A percentile compares a stretch with the other conserved stretches of the same genome.
Conservation (phyloP, 148 eudicot species). For the Vaccinium macrocarpon region DNA sequence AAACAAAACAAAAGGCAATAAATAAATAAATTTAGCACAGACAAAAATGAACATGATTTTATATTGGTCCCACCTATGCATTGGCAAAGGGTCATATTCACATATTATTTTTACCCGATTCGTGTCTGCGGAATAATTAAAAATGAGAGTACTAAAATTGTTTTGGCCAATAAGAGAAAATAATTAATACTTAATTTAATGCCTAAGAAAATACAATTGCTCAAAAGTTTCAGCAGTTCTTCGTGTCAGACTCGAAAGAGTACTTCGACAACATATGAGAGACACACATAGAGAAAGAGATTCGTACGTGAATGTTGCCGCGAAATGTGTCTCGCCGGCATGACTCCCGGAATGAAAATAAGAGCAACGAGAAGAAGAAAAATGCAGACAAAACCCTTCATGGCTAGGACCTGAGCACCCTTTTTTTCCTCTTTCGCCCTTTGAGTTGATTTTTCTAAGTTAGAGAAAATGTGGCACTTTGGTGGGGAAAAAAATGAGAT, state of each 20-base stretch:
- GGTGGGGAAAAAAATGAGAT: not conserved
- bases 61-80: too few species aligned
- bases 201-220: not conserved
- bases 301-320: constrained; percentile 39
- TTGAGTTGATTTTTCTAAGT: not conserved
- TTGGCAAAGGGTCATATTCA: too few species aligned
- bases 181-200: not conserved
- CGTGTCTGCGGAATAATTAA: not conserved
- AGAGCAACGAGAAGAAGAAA: constrained; percentile 16
- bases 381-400: constrained; percentile 27
- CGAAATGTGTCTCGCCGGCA: constrained; percentile 37
- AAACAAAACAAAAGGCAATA: not conserved
- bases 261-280: not conserved
- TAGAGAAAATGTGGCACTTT: not conserved
- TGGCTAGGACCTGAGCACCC: not conserved
- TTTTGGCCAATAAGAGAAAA: not conserved
- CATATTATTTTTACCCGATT: not conserved
- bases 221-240: not conserved
- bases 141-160: not conserved
- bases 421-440: too few species aligned
- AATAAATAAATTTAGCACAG: not conserved
- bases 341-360: constrained; percentile 30
- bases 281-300: not conserved
- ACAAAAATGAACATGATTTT: not conserved
- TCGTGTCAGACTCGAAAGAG: not conserved